Evolutionary conservation across 768 basidiomycete genomes (phyloP).

Genomic region (Hericium erinaceus): DNA sequence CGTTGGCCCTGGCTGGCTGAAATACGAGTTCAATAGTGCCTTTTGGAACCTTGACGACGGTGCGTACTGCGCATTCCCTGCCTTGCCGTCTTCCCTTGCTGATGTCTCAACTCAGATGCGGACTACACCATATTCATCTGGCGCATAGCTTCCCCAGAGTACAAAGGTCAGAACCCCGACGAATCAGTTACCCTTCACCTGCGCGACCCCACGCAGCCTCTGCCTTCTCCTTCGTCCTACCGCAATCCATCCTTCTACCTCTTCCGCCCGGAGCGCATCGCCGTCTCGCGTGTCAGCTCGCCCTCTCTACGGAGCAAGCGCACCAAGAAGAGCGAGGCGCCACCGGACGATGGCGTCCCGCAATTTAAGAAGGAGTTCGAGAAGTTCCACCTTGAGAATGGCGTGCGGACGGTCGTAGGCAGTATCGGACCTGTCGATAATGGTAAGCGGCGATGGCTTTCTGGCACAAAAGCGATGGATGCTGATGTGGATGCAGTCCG

Average conservation of each 20-base stretch:
- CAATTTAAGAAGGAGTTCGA: conserved; percentile 71
- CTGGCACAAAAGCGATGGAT: background rate
- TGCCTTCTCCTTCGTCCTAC: conserved; percentile 57
- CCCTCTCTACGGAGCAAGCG: conserved; percentile 22
- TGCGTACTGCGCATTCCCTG: conserved; percentile 16
- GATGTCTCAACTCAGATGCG: conserved; percentile 39
- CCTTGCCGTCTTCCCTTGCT: conserved; percentile 1
- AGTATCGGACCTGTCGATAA: conserved; percentile 85
- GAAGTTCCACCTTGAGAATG: conserved; percentile 83
- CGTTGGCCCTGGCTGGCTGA: conserved; percentile 73
- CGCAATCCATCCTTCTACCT: conserved; percentile 64
- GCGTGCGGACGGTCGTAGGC: conserved; percentile 87
- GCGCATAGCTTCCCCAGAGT: conserved; percentile 40
- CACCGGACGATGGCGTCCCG: conserved; percentile 38
- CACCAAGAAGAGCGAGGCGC: background rate
- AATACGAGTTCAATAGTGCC: conserved; percentile 73
- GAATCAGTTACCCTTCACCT: conserved; percentile 40
- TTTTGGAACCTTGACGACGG: conserved; percentile 90
- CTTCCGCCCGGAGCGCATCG: conserved; percentile 32
- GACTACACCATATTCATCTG: conserved; percentile 85
- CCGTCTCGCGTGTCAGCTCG: conserved; percentile 19
- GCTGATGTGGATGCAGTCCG: conserved; percentile 41
- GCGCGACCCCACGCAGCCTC: conserved; percentile 46
- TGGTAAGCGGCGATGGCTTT: conserved; percentile 36
- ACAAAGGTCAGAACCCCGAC: conserved; percentile 25